Conservation (phyloP, 768 basidiomycete genomes). For the Rubroboletus pulcherrimus region DNA sequence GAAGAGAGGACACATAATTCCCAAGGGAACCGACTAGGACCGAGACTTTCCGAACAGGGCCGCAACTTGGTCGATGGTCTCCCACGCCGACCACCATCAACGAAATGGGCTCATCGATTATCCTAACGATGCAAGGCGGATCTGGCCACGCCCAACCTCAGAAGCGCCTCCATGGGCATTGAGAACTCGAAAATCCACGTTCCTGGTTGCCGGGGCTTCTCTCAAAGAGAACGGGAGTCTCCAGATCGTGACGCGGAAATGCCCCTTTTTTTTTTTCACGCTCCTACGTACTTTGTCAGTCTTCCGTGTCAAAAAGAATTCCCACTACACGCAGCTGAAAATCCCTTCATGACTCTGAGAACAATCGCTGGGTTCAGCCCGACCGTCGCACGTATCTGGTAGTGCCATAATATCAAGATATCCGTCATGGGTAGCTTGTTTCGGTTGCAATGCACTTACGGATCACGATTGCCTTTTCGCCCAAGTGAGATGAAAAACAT, state of each 20-base stretch:
- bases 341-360: background rate
- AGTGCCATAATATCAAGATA: background rate
- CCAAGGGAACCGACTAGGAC: background rate
- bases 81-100: constrained; percentile 10
- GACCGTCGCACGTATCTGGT: background rate
- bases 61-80: background rate
- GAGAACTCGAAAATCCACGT: constrained; percentile 6
- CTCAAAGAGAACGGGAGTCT: background rate
- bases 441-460: background rate
- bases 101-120: constrained; percentile 7
- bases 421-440: background rate
- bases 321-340: background rate
- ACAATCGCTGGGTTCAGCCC: background rate
- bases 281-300: background rate
- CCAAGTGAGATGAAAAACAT: background rate
- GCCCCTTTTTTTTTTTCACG: background rate
- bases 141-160: constrained; percentile 1
- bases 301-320: background rate
- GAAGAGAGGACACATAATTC: constrained; percentile 11
- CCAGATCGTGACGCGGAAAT: background rate
- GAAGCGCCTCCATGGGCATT: constrained; percentile 6
- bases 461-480: background rate
- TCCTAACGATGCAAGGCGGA: constrained; percentile 8
- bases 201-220: constrained; percentile 12
- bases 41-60: background rate